These are phyloP conservation scores for Auriculariales sp. DNA, from an alignment of 768 basidiomycete species.

Conservation along the genomic window DNA sequence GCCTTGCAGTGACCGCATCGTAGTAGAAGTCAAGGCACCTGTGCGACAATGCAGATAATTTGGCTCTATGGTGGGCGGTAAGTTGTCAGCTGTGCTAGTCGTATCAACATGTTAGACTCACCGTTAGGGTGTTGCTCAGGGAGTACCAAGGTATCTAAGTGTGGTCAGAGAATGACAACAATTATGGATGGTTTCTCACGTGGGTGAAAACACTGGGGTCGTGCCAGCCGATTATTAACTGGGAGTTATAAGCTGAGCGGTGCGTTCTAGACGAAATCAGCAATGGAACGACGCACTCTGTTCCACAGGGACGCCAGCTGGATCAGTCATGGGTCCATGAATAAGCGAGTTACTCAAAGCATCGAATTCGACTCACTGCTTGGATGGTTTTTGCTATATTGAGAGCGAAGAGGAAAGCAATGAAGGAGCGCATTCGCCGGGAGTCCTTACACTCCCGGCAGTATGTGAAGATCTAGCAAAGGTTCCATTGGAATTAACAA, in stretches of 20 bases:
- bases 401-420: background rate
- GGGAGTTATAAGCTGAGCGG: background rate
- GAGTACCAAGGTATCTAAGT: too few species aligned
- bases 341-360: background rate
- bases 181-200: too few species aligned
- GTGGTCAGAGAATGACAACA: too few species aligned
- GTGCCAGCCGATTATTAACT: background rate
- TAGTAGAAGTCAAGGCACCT: too few species aligned
- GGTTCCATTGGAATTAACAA: background rate
- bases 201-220: too few species aligned
- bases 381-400: background rate
- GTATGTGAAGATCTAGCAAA: background rate
- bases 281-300: background rate
- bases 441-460: background rate
- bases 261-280: background rate
- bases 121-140: too few species aligned
- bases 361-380: background rate
- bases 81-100: too few species aligned
- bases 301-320: background rate
- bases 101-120: too few species aligned
- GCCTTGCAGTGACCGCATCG: too few species aligned
- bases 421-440: background rate
- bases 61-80: too few species aligned
- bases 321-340: background rate
- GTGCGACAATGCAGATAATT: too few species aligned